Percentiles rank a stretch among this genome's conserved stretches.
These are phyloP conservation scores for Pulveroboletus sp. DNA, from an alignment of 768 basidiomycete species.

Conservation along the genomic window DNA sequence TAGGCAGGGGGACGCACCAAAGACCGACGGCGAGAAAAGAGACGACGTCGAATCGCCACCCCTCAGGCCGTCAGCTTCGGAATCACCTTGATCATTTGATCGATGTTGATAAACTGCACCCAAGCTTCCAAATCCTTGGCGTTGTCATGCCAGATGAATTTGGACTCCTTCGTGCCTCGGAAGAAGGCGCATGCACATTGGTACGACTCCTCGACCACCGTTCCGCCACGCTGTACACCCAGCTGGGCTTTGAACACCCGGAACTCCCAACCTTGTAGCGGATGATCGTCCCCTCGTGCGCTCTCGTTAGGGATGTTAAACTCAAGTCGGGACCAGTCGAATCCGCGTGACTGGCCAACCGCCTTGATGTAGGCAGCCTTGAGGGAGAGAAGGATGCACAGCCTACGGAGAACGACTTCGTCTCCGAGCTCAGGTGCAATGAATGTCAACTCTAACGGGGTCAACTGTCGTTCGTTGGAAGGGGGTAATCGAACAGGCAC, in stretches of 20 bases:
- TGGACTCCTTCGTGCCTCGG: conserved; percentile 59
- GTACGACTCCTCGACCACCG: conserved; percentile 59
- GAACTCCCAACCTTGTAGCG: conserved; percentile 82
- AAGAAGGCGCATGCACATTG: conserved; percentile 79
- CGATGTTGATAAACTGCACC: conserved; percentile 82
- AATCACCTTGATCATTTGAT: conserved; percentile 76
- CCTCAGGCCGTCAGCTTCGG: conserved; percentile 64
- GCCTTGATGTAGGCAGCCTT: conserved; percentile 83
- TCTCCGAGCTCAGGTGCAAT: conserved; percentile 51
- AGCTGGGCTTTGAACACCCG: conserved; percentile 72
- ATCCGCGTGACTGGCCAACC: conserved; percentile 74
- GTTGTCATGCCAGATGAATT: conserved; percentile 69
- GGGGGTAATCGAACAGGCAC: neutral
- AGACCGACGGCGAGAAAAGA: neutral
- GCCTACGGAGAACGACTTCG: conserved; percentile 64
- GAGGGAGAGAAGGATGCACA: conserved; percentile 74
- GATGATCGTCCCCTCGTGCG: conserved; percentile 64
- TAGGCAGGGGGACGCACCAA: neutral
- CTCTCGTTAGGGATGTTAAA: conserved; percentile 66
- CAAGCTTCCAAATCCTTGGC: conserved; percentile 66
- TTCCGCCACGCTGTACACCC: conserved; percentile 56
- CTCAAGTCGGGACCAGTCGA: conserved; percentile 78
- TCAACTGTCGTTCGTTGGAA: conserved; percentile 34
- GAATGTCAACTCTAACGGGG: conserved; percentile 49
- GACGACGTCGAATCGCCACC: neutral